Percentiles rank a stretch among this genome's conserved stretches.
These are phyloP conservation scores for Centaurea solstitialis DNA, from an alignment of 129 eudicot genomes.

Conservation along the genomic window DNA sequence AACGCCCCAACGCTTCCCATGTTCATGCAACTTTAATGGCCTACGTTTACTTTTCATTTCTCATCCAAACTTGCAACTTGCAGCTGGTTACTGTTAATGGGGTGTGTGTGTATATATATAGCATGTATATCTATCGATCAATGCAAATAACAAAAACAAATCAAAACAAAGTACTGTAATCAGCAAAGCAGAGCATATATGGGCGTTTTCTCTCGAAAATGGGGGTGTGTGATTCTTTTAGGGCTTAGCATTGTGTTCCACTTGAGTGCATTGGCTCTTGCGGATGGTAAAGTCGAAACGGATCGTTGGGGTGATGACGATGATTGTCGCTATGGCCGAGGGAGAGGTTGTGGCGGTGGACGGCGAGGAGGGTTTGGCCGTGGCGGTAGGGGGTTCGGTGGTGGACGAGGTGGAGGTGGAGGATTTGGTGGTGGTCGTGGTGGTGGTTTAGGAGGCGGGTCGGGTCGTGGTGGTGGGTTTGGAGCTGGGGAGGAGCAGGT, in stretches of 20 bases:
- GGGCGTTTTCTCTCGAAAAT: conserved; percentile 42
- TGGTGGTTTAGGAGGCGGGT: too few relatives aligned
- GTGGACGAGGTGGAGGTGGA: conserved; percentile 46
- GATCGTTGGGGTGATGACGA: conserved; percentile 40
- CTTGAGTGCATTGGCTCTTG: conserved; percentile 42
- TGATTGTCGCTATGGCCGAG: conserved; percentile 39
- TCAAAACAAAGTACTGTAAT: background rate
- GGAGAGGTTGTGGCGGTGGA: conserved; percentile 44
- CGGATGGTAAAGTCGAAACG: conserved; percentile 31
- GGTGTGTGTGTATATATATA: conserved; percentile 1
- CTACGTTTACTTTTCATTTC: conserved; percentile 25
- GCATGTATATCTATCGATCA: conserved; percentile 12
- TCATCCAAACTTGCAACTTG: conserved; percentile 34
- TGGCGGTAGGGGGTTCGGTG: conserved; percentile 36
- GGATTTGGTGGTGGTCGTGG: conserved; percentile 37
- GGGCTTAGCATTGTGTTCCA: conserved; percentile 42
- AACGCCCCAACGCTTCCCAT: conserved; percentile 37
- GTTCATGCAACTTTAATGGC: conserved; percentile 39
- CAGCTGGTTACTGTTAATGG: background rate
- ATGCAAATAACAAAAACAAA: conserved; percentile 13
- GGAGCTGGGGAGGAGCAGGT: conserved; percentile 17
- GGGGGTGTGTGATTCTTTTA: conserved; percentile 39
- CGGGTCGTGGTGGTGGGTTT: conserved; percentile 31
- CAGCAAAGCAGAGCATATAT: conserved; percentile 9
- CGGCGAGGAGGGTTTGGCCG: conserved; percentile 26